Percentiles rank a stretch among this genome's conserved stretches.
phyloP scores from a whole-genome alignment of 2,329 filamentous ascomycete species.

The Exophiala sp. region DNA sequence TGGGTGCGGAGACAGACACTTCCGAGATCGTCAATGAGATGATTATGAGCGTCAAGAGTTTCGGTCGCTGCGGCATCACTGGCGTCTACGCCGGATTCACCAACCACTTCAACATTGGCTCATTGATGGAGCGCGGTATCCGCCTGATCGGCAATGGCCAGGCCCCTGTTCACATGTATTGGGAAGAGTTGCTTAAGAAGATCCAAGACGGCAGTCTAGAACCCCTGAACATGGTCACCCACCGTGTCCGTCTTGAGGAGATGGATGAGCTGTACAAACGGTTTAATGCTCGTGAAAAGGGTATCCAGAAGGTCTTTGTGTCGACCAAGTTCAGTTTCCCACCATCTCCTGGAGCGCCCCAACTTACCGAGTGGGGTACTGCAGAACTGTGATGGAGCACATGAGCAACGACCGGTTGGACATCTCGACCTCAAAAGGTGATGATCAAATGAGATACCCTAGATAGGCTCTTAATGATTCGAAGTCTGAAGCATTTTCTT shows the following conservation, averaged over 20 bases:
- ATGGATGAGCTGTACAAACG: constrained; percentile 63
- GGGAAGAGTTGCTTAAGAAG: constrained; percentile 68
- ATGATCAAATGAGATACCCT: no score
- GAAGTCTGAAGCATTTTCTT: no score
- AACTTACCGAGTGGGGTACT: constrained; percentile 41
- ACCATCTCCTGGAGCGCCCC: constrained; percentile 48
- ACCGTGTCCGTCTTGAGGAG: constrained; percentile 72
- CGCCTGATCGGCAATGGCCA: constrained; percentile 69
- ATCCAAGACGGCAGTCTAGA: constrained; percentile 69
- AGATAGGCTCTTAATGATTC: no score
- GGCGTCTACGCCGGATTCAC: constrained; percentile 66
- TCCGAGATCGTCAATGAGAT: constrained; percentile 59
- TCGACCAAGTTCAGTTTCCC: constrained; percentile 57
- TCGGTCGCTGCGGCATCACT: constrained; percentile 69
- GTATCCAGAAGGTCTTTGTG: constrained; percentile 79
- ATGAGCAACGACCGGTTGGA: background rate
- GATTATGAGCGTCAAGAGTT: constrained; percentile 53
- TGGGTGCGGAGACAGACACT: constrained; percentile 78
- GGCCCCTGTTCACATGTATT: constrained; percentile 77
- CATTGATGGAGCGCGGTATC: constrained; percentile 82
- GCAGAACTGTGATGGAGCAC: background rate
- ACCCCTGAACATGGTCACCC: constrained; percentile 75
- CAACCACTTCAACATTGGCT: constrained; percentile 79
- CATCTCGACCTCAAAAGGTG: no score
- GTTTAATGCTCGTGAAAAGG: constrained; percentile 53